phyloP scores from a whole-genome alignment of 352 stramenopile species.

The Peronospora belbahrii region DNA sequence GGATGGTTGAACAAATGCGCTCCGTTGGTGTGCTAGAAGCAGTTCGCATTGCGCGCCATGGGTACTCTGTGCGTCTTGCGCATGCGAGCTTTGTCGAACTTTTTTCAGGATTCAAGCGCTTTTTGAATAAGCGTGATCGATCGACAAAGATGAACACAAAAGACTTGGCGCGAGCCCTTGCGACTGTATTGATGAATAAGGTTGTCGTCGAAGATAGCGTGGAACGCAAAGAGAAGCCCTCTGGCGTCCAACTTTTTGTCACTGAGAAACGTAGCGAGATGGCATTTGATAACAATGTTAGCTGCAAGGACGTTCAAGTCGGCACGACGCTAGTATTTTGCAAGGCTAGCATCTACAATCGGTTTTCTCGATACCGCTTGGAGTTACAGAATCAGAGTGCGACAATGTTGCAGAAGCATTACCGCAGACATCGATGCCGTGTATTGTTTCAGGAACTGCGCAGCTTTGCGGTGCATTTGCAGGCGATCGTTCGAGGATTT shows the following conservation, averaged over 20 bases:
- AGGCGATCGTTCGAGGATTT: conserved; percentile 42
- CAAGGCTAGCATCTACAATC: conserved; percentile 49
- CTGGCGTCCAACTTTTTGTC: conserved; percentile 6
- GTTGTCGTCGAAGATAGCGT: conserved; percentile 23
- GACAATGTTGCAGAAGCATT: conserved; percentile 36
- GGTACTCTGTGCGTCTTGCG: conserved; percentile 92
- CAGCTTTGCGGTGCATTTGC: conserved; percentile 26
- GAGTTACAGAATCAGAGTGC: conserved; percentile 30
- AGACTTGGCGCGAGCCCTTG: conserved; percentile 24
- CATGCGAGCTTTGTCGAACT: conserved; percentile 88
- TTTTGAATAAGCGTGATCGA: conserved; percentile 18
- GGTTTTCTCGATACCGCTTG: conserved; percentile 40
- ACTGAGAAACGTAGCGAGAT: conserved; percentile 9
- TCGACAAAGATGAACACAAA: conserved; percentile 24
- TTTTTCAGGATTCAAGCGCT: conserved; percentile 55
- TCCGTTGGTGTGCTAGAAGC: conserved; percentile 96
- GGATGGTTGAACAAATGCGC: conserved; percentile 95
- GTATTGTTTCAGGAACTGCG: conserved; percentile 32
- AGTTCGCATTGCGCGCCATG: conserved; percentile 90
- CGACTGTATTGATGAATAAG: conserved; percentile 30
- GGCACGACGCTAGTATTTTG: conserved; percentile 60
- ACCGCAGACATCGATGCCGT: conserved; percentile 35
- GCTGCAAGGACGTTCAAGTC: conserved; percentile 42
- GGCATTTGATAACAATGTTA: conserved; percentile 21
- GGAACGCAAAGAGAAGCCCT: conserved; percentile 13